Conservation (phyloP, 805 yeast genomes). For the Ogataea trehalophila region DNA sequence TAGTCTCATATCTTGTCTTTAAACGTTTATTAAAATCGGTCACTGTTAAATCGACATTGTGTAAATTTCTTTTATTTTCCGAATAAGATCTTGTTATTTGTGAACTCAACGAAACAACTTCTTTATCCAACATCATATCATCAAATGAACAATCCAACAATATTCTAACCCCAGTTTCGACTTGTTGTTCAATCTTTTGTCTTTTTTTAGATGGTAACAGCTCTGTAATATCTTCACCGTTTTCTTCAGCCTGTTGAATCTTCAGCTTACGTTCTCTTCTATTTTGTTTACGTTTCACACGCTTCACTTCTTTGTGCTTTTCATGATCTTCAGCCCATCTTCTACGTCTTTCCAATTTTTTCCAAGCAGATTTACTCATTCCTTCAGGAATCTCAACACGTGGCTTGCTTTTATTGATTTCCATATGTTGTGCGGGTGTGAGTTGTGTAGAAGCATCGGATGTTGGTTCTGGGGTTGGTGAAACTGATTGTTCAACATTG, state of each 20-base stretch:
- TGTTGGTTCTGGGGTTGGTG: no score
- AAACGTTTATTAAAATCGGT: constrained; percentile 64
- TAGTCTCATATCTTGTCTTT: constrained; percentile 61
- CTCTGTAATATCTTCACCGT: constrained; percentile 33
- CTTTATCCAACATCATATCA: constrained; percentile 76
- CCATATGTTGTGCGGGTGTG: no score
- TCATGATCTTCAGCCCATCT: constrained; percentile 63
- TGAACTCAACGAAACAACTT: constrained; percentile 61
- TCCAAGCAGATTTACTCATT: constrained; percentile 83
- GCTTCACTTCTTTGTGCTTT: constrained; percentile 48
- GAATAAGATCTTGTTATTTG: constrained; percentile 84
- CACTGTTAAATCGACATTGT: constrained; percentile 54
- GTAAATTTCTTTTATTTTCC: constrained; percentile 58
- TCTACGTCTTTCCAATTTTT: constrained; percentile 50
- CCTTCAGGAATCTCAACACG: constrained; percentile 60
- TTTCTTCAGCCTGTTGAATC: constrained; percentile 32
- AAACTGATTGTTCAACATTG: no score
- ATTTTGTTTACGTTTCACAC: constrained; percentile 47
- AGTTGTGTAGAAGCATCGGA: no score
- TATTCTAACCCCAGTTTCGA: constrained; percentile 44
- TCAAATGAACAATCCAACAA: constrained; percentile 91
- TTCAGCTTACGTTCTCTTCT: constrained; percentile 27
- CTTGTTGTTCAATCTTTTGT: constrained; percentile 42
- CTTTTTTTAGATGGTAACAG: constrained; percentile 31
- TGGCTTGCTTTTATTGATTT: no score